Base-by-base conservation (phyloP, 1,284 basidiomycete species). In the Volvariella surrecta region DNA sequence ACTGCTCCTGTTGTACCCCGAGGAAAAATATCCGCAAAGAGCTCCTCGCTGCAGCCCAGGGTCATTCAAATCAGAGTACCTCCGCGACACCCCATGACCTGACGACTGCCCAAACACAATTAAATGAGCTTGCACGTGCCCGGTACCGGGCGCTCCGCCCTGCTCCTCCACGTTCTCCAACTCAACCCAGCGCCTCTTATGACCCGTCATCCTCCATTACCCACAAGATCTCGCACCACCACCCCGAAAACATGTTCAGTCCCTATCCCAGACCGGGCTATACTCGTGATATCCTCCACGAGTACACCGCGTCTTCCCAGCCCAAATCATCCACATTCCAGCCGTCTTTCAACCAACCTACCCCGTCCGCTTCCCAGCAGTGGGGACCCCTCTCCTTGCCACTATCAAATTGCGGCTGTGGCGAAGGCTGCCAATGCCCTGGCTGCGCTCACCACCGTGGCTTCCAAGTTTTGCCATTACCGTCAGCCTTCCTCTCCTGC, bases 1-100 rank as follows among this genome's bases (percentile, higher is more conserved):
- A 59, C 32, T 81, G 79, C 55, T 58, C 67, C 44, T 89, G 87
- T 56, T 82, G 76, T 50, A 70, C 69, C 18, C 67, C 66, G 18
- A 45, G 46, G 37, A 10, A 45, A 13, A 37, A 15, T 39, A 16
- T 32, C 21, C 4, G 37, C 15, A 28, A 20, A 15, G 32, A 30
- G 18, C 24, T 4, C n/a, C 11, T 17, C 10, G 22, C 18, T 28
- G 39, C 22, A 2, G 7, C 30, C 1, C 20, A 45, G 15, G 15
- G n/a, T 17, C 31, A 24, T 11, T 3, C 31, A 9, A 34, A 16
- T 19, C 28, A 28, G 32, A 35, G 3, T 11, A 3, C 30, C 37
- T 41, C 24, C 21, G 10, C 34, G 7, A 35, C 34, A 35, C 13
- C n/a, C 34, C 34, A 6, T n/a, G 18, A 7, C 34, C 7, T n/a